Evolutionary conservation across 148 eudicot genomes (phyloP), one percentile per base, ranked within the genome.

Genomic region (Fagopyrum esculentum): DNA sequence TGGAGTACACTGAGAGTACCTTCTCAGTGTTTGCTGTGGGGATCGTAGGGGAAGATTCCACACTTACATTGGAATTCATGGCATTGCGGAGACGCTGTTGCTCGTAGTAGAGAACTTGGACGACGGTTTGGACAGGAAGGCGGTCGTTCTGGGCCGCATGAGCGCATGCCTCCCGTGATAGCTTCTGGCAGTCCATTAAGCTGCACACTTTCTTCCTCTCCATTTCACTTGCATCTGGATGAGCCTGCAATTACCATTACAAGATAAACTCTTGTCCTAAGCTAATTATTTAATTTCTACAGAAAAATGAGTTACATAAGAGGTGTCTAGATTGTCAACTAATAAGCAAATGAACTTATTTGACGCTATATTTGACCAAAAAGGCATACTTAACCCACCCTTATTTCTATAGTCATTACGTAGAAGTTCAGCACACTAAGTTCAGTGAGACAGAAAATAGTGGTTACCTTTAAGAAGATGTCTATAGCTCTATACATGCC

Each of bases 121-220:
- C 96, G 0, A 92, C 92, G 0, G 97, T 88, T 80, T 95, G 99
- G 43, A 85, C 97, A 0, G 99, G 97, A n/a, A 95, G 90, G 6
- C 99, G 85, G 60, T 92, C 92, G 16, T 92, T 95, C 45, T 95
- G 99, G 72, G 99, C 97, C 0, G 96, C 99, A 26, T 92, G 99
- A 40, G 94, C 92, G 56, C 97, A 90, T 61, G 99, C 99, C 73
- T 92, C 97, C 0, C 97, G 76, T 1, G 99, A 95, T n/a, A 95
- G 87, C 84, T 89, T 95, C 70, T 89, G 96, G 64, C 97, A 92
- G 86, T 95, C 96, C 97, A 95, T 92, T 40, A 89, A 78, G 77
- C 96, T 83, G 89, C 97, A 92, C 5, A 95, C 87, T 81, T 90
- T 90, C 83, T 92, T 90, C 83, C 88, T 84, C 68, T 92, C 99